phyloP scores from a whole-genome alignment of 2,329 filamentous ascomycete species.

The Aspergillus udagawae region DNA sequence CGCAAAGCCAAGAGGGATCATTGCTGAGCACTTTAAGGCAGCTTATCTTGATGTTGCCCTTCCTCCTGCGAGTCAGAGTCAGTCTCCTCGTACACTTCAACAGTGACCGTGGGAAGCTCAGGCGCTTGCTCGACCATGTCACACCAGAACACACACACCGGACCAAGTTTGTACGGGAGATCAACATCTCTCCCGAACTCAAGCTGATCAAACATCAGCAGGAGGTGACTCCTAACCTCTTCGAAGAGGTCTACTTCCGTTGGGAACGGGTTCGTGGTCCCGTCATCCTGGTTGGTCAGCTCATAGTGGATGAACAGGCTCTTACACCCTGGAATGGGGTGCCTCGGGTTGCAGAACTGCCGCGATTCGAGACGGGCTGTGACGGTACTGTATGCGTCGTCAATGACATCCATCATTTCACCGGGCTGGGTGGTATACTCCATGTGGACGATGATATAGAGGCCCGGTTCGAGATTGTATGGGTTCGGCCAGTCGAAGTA shows the following conservation, averaged over 20 bases:
- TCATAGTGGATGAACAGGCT: background rate
- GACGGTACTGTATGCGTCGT: background rate
- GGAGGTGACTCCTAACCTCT: background rate
- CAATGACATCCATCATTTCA: background rate
- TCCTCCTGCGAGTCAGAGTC: background rate
- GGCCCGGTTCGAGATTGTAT: background rate
- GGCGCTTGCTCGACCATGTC: background rate
- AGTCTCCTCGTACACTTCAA: background rate
- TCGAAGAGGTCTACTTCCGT: background rate
- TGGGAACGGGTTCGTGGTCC: background rate
- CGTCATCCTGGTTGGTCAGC: background rate
- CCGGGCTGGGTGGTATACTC: background rate
- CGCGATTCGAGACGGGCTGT: background rate
- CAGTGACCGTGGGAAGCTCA: background rate
- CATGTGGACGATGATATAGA: background rate
- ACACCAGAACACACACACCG: background rate
- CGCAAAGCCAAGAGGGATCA: background rate
- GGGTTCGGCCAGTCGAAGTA: background rate
- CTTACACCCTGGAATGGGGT: background rate
- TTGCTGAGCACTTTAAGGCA: background rate
- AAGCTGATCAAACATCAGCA: background rate
- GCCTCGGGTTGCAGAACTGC: background rate
- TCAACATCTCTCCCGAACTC: background rate
- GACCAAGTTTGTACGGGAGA: background rate
- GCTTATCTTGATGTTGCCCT: background rate